These are phyloP conservation scores for Lactifluus rugatus DNA, from an alignment of 768 basidiomycete genomes.

Conservation along the genomic window DNA sequence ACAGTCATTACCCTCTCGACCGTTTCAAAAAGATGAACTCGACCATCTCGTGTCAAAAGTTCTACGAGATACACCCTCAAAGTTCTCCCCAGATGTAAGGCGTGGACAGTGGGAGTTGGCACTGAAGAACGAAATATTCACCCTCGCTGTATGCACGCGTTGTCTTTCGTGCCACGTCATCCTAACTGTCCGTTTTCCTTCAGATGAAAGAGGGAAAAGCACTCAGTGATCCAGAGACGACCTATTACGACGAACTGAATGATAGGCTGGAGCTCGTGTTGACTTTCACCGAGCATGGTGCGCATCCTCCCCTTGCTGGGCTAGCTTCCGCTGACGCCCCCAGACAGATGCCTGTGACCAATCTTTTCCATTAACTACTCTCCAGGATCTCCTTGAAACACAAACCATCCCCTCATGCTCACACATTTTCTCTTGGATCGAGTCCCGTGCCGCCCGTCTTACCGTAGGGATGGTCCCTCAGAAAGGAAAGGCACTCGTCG, in stretches of 20 bases:
- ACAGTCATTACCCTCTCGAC: slow-evolving; percentile 9
- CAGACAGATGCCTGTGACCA: slow-evolving; percentile 65
- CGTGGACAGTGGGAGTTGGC: slow-evolving; percentile 70
- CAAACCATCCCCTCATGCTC: slow-evolving; percentile 82
- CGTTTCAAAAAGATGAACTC: slow-evolving; percentile 11
- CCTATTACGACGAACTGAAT: slow-evolving; percentile 53
- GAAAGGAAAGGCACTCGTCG: slow-evolving; percentile 79
- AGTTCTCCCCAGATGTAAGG: slow-evolving; percentile 42
- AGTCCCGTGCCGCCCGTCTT: slow-evolving; percentile 55
- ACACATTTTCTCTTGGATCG: slow-evolving; percentile 83
- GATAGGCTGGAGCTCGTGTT: slow-evolving; percentile 64
- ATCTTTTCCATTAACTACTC: slow-evolving; percentile 58
- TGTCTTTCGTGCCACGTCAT: not conserved
- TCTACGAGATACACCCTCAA: slow-evolving; percentile 12
- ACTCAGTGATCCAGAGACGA: slow-evolving; percentile 38
- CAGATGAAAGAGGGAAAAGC: slow-evolving; percentile 64
- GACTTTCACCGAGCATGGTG: slow-evolving; percentile 69
- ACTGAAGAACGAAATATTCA: slow-evolving; percentile 61
- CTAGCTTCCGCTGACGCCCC: slow-evolving; percentile 5
- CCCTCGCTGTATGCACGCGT: slow-evolving; percentile 44
- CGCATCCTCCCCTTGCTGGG: slow-evolving; percentile 20
- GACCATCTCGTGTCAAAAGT: slow-evolving; percentile 12
- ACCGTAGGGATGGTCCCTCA: slow-evolving; percentile 74
- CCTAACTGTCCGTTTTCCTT: not conserved
- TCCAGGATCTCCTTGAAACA: slow-evolving; percentile 76